phyloP scores from a whole-genome alignment of 2,329 filamentous ascomycete genomes.

The Epichloe festucae region DNA sequence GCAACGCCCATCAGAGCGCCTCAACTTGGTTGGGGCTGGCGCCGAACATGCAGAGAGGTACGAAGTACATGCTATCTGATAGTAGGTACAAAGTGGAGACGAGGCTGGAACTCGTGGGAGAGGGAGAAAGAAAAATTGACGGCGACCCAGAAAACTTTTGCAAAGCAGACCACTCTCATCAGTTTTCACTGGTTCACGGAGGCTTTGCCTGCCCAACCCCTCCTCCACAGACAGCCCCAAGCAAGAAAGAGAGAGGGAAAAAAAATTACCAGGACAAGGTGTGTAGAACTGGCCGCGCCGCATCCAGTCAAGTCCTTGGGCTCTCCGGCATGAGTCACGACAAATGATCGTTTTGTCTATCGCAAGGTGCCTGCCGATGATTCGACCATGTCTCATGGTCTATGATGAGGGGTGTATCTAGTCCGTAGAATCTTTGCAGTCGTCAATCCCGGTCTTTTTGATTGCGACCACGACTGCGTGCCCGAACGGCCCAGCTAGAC shows the following conservation, averaged over 20 bases:
- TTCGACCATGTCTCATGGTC: too few relatives aligned
- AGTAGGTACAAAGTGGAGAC: conserved; percentile 12
- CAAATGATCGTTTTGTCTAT: not conserved
- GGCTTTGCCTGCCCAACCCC: conserved; percentile 15
- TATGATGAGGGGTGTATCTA: too few relatives aligned
- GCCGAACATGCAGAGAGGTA: conserved; percentile 9
- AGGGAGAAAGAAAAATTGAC: conserved; percentile 13
- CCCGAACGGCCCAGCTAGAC: too few relatives aligned
- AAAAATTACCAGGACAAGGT: not conserved
- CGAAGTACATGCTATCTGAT: conserved; percentile 19
- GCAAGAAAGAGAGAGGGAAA: not conserved
- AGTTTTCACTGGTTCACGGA: conserved; percentile 3
- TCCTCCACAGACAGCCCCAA: conserved; percentile 13
- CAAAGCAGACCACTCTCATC: conserved; percentile 4
- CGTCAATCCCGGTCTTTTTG: too few relatives aligned
- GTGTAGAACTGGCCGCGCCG: not conserved
- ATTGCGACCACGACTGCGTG: too few relatives aligned
- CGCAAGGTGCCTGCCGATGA: too few relatives aligned
- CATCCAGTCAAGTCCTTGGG: not conserved
- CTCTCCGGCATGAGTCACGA: not conserved
- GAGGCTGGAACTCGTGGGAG: not conserved
- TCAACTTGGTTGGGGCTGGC: not conserved
- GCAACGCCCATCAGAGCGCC: not conserved
- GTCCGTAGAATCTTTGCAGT: too few relatives aligned
- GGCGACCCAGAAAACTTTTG: conserved; percentile 10